Conservation (phyloP, 2,329 filamentous ascomycete species). For the Arthrobotrys musiformis region DNA sequence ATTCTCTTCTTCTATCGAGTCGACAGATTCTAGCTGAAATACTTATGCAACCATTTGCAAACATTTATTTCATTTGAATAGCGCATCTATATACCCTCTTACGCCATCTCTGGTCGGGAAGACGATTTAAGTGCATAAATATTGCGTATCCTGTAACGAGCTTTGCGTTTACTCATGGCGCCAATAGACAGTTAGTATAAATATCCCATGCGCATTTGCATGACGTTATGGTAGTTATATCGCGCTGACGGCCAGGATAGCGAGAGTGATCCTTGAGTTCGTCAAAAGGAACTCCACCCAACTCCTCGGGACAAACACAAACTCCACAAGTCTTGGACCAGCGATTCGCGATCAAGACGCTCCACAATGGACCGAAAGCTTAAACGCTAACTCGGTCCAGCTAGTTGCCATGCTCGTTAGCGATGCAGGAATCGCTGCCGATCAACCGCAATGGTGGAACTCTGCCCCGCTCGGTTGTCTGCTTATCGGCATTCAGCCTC, state of each 20-base stretch:
- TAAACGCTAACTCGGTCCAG: conserved; percentile 42
- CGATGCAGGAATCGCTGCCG: conserved; percentile 44
- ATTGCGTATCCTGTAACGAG: not conserved
- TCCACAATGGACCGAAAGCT: conserved; percentile 43
- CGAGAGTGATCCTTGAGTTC: conserved; percentile 7
- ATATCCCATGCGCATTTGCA: not conserved
- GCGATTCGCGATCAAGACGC: not conserved
- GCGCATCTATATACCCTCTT: not conserved
- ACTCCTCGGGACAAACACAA: not conserved
- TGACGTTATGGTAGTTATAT: conserved; percentile 5
- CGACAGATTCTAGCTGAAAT: not conserved
- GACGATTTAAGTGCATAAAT: not conserved
- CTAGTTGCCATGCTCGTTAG: conserved; percentile 49
- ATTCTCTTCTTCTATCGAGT: not conserved
- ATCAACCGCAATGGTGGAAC: conserved; percentile 46
- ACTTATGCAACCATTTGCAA: not conserved
- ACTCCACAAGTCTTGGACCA: conserved; percentile 15
- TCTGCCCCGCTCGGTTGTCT: conserved; percentile 37
- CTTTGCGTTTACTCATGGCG: not conserved
- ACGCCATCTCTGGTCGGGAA: not conserved
- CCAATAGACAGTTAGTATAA: conserved; percentile 11
- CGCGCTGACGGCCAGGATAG: conserved; percentile 2
- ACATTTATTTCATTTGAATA: not conserved
- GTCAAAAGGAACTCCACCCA: conserved; percentile 20
- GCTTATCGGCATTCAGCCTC: conserved; percentile 45